Percentiles rank a stretch among this genome's conserved stretches.
These are phyloP conservation scores for Aspergillus caelatus DNA, from an alignment of 2,329 filamentous ascomycete species.

Conservation along the genomic window DNA sequence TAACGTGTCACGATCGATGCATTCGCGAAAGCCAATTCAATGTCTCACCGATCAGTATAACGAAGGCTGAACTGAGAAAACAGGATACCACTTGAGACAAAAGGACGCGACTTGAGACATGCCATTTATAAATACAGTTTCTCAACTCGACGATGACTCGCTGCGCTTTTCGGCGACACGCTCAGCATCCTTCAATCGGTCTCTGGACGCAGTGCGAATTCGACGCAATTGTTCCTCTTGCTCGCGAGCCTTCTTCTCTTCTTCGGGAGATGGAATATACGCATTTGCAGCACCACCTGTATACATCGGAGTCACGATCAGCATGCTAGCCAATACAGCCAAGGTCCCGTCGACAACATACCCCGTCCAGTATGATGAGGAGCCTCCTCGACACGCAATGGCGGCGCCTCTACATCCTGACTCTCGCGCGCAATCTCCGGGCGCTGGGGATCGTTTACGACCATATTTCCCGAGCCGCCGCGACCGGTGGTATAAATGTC, in stretches of 20 bases:
- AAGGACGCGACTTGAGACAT: not conserved
- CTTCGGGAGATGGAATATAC: slow-evolving; percentile 29
- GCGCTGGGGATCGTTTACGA: slow-evolving; percentile 68
- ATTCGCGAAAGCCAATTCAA: not conserved
- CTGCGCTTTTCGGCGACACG: slow-evolving; percentile 12
- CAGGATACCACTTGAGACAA: not conserved
- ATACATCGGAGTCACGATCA: not conserved
- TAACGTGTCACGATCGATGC: not conserved
- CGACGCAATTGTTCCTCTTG: slow-evolving; percentile 37
- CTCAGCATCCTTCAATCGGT: slow-evolving; percentile 20
- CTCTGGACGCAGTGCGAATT: slow-evolving; percentile 29
- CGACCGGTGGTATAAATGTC: slow-evolving; percentile 87
- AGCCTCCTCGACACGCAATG: slow-evolving; percentile 40
- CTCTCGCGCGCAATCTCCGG: slow-evolving; percentile 71
- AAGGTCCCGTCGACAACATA: slow-evolving; percentile 26
- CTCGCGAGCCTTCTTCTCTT: slow-evolving; percentile 33
- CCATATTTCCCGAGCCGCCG: slow-evolving; percentile 88
- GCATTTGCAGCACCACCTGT: slow-evolving; percentile 42
- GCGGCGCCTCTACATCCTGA: slow-evolving; percentile 74
- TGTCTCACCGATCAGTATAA: not conserved
- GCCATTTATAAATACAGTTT: not conserved
- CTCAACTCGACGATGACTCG: slow-evolving; percentile 13
- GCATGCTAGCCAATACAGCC: not conserved
- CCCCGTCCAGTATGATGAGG: slow-evolving; percentile 48
- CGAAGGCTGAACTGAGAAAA: not conserved